Evolutionary conservation across 2,329 filamentous ascomycete genomes (phyloP).

Genomic region (Trichophaea hybrida): DNA sequence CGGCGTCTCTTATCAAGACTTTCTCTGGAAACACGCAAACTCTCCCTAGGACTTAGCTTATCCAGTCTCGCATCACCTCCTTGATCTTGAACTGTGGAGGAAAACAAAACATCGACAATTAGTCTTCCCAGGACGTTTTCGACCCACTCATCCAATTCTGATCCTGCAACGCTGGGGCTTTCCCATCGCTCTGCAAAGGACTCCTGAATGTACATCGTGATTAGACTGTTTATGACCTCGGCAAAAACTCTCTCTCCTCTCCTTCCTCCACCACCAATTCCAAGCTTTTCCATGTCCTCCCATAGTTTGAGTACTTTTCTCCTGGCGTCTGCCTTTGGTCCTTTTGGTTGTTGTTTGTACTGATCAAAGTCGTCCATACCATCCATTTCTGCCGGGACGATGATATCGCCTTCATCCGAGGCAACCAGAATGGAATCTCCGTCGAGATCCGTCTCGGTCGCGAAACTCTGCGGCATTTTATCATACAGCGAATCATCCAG

Average conservation of each 20-base stretch:
- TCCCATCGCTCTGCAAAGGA: conserved; percentile 17
- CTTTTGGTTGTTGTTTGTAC: conserved; percentile 7
- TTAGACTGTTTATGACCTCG: conserved; percentile 22
- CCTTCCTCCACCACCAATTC: conserved; percentile 22
- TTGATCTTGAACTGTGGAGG: conserved; percentile 8
- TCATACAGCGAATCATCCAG: conserved; percentile 13
- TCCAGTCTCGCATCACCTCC: conserved; percentile 17
- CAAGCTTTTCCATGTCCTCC: conserved; percentile 21
- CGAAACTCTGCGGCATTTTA: conserved; percentile 7
- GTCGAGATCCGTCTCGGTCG: conserved; percentile 17
- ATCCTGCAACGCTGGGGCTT: conserved; percentile 12
- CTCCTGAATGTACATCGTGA: conserved; percentile 21
- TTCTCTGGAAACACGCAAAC: conserved; percentile 17
- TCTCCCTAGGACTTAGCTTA: conserved; percentile 22
- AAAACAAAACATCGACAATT: conserved; percentile 22
- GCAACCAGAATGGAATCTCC: conserved; percentile 18
- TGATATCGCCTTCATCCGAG: conserved; percentile 12
- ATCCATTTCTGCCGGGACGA: conserved; percentile 7
- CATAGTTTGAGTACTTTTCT: conserved; percentile 21
- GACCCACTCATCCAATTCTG: conserved; percentile 19
- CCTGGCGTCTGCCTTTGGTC: conserved; percentile 16
- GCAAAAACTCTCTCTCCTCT: conserved; percentile 24
- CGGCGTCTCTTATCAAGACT: conserved; percentile 27
- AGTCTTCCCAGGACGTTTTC: conserved; percentile 18
- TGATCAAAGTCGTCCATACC: conserved; percentile 6